Evolutionary conservation across 1,284 basidiomycete genomes (phyloP), one percentile per base, ranked within the genome.

Genomic region (Rhodotorula glutinis): DNA sequence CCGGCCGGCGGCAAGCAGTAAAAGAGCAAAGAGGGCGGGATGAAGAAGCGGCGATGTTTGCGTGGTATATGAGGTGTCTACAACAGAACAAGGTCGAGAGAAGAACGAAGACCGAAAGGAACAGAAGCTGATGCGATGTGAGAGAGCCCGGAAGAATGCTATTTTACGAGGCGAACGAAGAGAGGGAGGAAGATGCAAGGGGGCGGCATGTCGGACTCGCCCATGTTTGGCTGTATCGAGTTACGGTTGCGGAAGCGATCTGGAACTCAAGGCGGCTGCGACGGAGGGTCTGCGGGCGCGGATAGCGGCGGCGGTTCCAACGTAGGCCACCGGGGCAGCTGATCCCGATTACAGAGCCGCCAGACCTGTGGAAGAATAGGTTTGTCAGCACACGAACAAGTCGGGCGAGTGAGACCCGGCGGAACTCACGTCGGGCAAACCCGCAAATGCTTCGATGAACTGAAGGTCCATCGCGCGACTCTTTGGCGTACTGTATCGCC

Each of bases 381-480:
- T 21, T 21, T 5, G 43, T 44, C 43, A 44, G 43, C 43, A 16
- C 17, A 44, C 43, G 5, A 17, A 43, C 41, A 17, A 43, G 14
- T 44, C 14, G 17, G 14, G 21, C 21, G 21, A 44, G 21, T 16
- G 43, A 7, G 43, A 21, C 17, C 17, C 43, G 43, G 14, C 33
- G 33, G 14, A 2, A 58, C 62, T 51, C 47, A 71, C 69, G n/a
- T 54, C 38, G 5, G 57, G 56, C 40, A 73, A 41, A 4, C 65
- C 63, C 43, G 60, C 62, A 46, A 73, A 73, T n/a, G 61, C 67
- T 49, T 84, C 83, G 67, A 84, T 83, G 70, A 83, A 84, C 73
- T 83, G 82, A 67, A 84, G 81, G 72, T 85, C 83, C 73, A 83
- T 82, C 17, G 79, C 79, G 25, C 83, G 75, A 16, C 79, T 80